These are phyloP conservation scores for Conticribra guillardii DNA, from an alignment of 108 stramenopile genomes.

Conservation along the genomic window DNA sequence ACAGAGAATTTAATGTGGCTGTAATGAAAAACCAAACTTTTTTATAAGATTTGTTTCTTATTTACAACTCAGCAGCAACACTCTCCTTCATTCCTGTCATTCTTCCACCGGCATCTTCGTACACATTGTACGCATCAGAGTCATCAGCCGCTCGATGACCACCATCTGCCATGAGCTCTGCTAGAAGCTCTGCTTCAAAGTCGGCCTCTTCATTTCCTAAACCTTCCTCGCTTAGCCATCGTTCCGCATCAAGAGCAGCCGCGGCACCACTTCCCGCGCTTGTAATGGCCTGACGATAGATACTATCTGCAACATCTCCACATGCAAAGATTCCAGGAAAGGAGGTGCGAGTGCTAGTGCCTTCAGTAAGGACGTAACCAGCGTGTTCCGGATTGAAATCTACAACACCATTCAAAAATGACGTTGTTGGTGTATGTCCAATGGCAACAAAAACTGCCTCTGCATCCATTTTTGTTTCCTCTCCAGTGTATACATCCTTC, in stretches of 20 bases:
- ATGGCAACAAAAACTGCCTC: constrained; percentile 96
- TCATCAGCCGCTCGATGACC: constrained; percentile 19
- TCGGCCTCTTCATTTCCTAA: constrained; percentile 86
- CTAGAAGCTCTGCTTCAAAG: constrained; percentile 84
- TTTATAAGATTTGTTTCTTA: too few relatives aligned
- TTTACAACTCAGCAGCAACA: constrained; percentile 65
- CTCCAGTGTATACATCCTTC: constrained; percentile 67
- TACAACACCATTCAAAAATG: constrained; percentile 80
- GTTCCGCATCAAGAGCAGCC: constrained; percentile 95
- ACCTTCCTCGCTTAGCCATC: constrained; percentile 92
- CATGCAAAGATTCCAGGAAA: constrained; percentile 95
- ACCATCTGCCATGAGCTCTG: constrained; percentile 71
- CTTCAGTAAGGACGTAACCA: constrained; percentile 81
- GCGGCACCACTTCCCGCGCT: constrained; percentile 94
- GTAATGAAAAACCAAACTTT: too few relatives aligned
- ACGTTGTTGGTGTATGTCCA: constrained; percentile 92
- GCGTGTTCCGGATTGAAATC: constrained; percentile 82
- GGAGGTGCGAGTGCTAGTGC: constrained; percentile 74
- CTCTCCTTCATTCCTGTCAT: constrained; percentile 82
- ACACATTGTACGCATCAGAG: constrained; percentile 70
- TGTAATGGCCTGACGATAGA: constrained; percentile 96
- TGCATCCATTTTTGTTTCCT: constrained; percentile 50
- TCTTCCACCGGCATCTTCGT: constrained; percentile 82
- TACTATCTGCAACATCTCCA: constrained; percentile 92
- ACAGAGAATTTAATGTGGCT: too few relatives aligned